Base-by-base conservation (phyloP, 371 early-diverging fungal genomes). In the Apophysomyces elegans region DNA sequence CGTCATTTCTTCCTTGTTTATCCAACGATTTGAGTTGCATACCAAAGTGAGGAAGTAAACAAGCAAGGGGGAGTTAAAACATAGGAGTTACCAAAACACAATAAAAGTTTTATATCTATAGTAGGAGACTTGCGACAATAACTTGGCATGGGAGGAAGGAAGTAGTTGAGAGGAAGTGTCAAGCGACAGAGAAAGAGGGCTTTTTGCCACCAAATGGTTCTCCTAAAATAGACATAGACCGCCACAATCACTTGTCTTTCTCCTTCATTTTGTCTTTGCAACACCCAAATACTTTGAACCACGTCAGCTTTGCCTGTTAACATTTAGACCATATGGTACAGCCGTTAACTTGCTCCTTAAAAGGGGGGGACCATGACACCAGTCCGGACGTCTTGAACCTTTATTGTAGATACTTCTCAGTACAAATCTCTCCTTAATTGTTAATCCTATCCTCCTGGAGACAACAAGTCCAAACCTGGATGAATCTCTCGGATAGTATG, bases 11-110 rank as follows among this genome's bases (percentile, higher is more conserved):
- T 60, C 83, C 0, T 54, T 85, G n/a, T 86, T 85, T 43, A 80
- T 87, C 37, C 69, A 84, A 67, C 77, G 77, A 39, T 75, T 79
- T 56, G 83, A 80, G 14, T 68, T 85, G 36, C 72, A 75, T n/a
- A 81, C 77, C 46, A 79, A 71, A 63, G 61, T 81, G 18, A 68
- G 68, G 14, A 73, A 73, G 54, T 73, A 61, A 56, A 59, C 21
- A 43, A 8, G n/a, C 21, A 12, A 32, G 58, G 36, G 39, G 36
- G 35, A 9, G 12, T 12, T 43, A 9, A 43, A 43, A 13, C 13
- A n/a, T 26, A 36, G 7, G 43, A 50, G 13, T 37, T 44, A 59
- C 36, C 21, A 59, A 21, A 59, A 59, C 16, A 59, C 38, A 59
- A 59, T 21, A 12, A 59, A 21, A 26, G 14, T 59, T n/a, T 59